Evolutionary conservation across 352 stramenopile genomes (phyloP).

Genomic region (Globisporangium middletonii): DNA sequence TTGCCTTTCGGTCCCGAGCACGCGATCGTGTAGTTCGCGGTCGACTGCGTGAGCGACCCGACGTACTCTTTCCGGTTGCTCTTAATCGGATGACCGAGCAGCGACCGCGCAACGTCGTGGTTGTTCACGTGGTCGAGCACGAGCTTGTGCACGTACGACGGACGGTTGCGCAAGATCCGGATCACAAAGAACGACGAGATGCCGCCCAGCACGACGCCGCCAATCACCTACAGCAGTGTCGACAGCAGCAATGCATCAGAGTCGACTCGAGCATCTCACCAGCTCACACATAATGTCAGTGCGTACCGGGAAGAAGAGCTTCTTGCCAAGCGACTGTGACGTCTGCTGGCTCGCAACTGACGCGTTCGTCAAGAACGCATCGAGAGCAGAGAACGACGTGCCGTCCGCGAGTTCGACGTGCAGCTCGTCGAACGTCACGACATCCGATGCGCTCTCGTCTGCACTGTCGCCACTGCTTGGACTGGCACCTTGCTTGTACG

Average conservation of each 20-base stretch:
- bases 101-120: slow-evolving; percentile 42
- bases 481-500: slow-evolving; percentile 39
- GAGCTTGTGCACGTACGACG: slow-evolving; percentile 79
- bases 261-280: not conserved
- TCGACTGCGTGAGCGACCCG: slow-evolving; percentile 45
- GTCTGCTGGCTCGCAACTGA: slow-evolving; percentile 49
- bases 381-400: slow-evolving; percentile 49
- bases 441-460: slow-evolving; percentile 20
- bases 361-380: slow-evolving; percentile 51
- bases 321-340: slow-evolving; percentile 57
- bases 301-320: slow-evolving; percentile 51
- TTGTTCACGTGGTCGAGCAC: slow-evolving; percentile 75
- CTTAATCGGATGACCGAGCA: slow-evolving; percentile 66
- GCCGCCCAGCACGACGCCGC: slow-evolving; percentile 57
- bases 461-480: slow-evolving; percentile 9
- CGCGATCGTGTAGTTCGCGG: slow-evolving; percentile 65
- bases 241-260: not conserved
- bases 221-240: slow-evolving; percentile 20
- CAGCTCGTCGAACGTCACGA: slow-evolving; percentile 50
- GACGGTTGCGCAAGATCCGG: slow-evolving; percentile 66
- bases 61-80: slow-evolving; percentile 67
- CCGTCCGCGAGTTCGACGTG: slow-evolving; percentile 40
- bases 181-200: slow-evolving; percentile 68
- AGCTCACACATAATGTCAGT: not conserved
- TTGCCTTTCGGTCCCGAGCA: slow-evolving; percentile 60